phyloP scores from a whole-genome alignment of 2,329 filamentous ascomycete genomes.

The Aureobasidium sp. region DNA sequence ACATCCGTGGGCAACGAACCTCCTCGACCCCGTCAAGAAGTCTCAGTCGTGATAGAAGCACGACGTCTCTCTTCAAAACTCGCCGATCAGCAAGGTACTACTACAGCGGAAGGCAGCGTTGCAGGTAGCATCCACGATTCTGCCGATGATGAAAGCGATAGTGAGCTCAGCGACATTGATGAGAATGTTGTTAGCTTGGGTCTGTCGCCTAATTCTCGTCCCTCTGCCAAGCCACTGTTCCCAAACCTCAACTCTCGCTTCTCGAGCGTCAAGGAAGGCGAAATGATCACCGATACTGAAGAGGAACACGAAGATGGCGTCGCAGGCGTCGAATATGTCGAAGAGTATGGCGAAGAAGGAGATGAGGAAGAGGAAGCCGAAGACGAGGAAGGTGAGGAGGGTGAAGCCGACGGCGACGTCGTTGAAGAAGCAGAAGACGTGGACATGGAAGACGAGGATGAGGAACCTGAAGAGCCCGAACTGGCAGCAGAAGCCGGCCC shows the following conservation, averaged over 20 bases:
- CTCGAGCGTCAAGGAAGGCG: background rate
- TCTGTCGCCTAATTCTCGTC: background rate
- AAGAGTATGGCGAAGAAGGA: conserved; percentile 20
- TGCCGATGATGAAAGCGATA: conserved; percentile 48
- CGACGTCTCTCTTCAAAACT: conserved; percentile 23
- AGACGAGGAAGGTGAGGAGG: conserved; percentile 3
- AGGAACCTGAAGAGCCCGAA: no score
- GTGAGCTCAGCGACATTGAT: conserved; percentile 48
- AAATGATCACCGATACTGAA: conserved; percentile 8
- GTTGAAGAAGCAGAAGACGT: no score
- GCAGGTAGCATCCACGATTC: conserved; percentile 52
- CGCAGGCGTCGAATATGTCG: conserved; percentile 17
- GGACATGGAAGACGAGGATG: no score
- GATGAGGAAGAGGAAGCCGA: conserved; percentile 19
- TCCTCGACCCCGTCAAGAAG: conserved; percentile 9
- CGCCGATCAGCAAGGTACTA: conserved; percentile 22
- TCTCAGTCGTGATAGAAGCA: conserved; percentile 26
- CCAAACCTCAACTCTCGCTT: background rate
- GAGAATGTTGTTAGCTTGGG: conserved; percentile 27
- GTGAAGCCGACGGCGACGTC: background rate
- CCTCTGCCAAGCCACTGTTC: background rate
- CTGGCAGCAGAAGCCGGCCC: no score
- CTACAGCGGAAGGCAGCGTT: conserved; percentile 32
- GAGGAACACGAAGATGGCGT: conserved; percentile 12
- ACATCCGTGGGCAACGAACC: conserved; percentile 12